Base-by-base conservation (phyloP, 352 stramenopile genomes). In the Globisporangium camurandrum region DNA sequence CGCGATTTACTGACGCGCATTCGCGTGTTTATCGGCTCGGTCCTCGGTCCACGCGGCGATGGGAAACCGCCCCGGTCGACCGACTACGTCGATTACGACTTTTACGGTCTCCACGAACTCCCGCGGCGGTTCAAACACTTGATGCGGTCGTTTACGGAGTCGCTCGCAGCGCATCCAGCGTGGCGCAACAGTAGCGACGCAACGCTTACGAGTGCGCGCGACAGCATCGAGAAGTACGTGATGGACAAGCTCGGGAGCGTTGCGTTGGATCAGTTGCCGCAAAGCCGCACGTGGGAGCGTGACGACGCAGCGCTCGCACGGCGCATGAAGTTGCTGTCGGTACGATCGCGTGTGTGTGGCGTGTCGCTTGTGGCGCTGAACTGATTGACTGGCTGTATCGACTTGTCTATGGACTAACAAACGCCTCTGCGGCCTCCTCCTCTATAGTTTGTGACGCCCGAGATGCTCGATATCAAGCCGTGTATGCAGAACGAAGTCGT, bases 201-300 rank as follows among this genome's bases (percentile, higher is more conserved):
- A 2, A 87, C 66, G 26, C 51, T 94, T 2, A 26, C 57, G 2
- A 85, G 77, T 46, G 85, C 75, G 5, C 74, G 88, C 9, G 82
- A 96, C 50, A 72, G 85, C 1, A 77, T 97, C 37, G 88, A 97
- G 59, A 95, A 96, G 53, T 95, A 95, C 49, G 80, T 97, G 16
- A 94, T 97, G 82, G 82, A 91, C 52, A 93, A 95, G 49, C 59
- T 97, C 16, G 71, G 72, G 1, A 65, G 88, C 48, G 75, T 93
- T 26, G 81, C 83, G 27, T 85, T 95, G 43, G 79, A 82, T 51
- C 67, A 86, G 23, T 49, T 90, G 11, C 59, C 72, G 12, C 67
- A 84, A 46, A 90, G 83, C 30, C 59, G 65, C 2, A 49, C 74
- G 19, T 89, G 79, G 76, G 66, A 72, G 36, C 61, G 85, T 49